Conservation (phyloP, 148 eudicot species). For the Cornus controversa region DNA sequence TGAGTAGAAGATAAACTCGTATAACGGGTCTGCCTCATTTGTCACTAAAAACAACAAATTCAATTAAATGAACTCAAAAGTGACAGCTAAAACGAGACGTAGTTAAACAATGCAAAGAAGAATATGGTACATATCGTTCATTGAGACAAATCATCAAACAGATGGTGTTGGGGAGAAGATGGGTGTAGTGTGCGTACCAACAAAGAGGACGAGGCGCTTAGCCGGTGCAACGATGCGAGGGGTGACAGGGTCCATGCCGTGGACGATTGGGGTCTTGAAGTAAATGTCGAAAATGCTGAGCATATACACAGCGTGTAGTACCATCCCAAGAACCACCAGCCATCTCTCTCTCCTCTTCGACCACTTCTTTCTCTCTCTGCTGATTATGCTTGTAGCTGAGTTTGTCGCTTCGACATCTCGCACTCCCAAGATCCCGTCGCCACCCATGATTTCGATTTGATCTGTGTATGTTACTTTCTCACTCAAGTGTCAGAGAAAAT, state of each 20-base stretch:
- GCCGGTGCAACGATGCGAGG: slow-evolving; percentile 83
- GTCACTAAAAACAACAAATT: not conserved
- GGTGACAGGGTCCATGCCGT: slow-evolving; percentile 93
- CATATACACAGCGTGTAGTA: slow-evolving; percentile 92
- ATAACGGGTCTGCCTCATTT: slow-evolving; percentile 10
- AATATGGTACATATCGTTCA: not conserved
- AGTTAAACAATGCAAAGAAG: not conserved
- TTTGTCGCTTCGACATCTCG: slow-evolving; percentile 19
- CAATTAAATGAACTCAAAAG: not conserved
- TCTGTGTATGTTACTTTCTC: not conserved
- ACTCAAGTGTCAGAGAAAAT: not conserved
- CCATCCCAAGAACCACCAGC: slow-evolving; percentile 75
- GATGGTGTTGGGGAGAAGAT: not conserved
- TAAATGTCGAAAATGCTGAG: slow-evolving; percentile 94
- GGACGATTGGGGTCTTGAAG: slow-evolving; percentile 94
- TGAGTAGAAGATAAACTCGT: not conserved
- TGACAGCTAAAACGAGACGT: not conserved
- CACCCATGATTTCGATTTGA: slow-evolving; percentile 22
- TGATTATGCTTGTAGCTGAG: slow-evolving; percentile 13
- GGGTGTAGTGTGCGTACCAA: slow-evolving; percentile 40
- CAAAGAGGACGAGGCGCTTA: slow-evolving; percentile 81
- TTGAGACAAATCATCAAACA: slow-evolving; percentile 31
- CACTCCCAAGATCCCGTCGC: slow-evolving; percentile 54
- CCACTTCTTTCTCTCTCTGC: slow-evolving; percentile 32
- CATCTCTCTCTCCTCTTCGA: slow-evolving; percentile 69